These are phyloP conservation scores for Gonium pectorale DNA, from an alignment of 139 green algal genomes.

Conservation along the genomic window DNA sequence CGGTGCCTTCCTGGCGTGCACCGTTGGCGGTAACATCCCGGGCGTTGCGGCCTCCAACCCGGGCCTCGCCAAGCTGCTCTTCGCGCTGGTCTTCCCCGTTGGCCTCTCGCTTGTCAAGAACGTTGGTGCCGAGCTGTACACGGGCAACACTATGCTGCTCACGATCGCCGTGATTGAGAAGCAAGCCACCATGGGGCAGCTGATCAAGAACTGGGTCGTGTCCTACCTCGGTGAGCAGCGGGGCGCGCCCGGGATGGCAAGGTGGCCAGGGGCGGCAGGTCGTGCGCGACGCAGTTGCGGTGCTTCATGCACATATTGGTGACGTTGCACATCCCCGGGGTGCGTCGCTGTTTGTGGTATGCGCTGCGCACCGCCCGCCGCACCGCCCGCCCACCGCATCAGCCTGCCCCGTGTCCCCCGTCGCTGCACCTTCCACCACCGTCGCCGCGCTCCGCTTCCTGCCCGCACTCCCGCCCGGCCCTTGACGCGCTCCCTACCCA, in stretches of 20 bases:
- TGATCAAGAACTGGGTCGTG: slow-evolving; percentile 81
- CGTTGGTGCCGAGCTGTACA: slow-evolving; percentile 90
- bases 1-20: slow-evolving; percentile 34
- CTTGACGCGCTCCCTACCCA: too few relatives aligned
- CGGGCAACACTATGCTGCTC: slow-evolving; percentile 83
- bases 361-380: too few relatives aligned
- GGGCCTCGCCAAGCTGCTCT: slow-evolving; percentile 67
- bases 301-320: too few relatives aligned
- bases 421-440: too few relatives aligned
- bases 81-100: slow-evolving; percentile 76
- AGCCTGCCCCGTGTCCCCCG: not conserved
- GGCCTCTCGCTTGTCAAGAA: slow-evolving; percentile 75
- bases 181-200: slow-evolving; percentile 55
- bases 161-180: slow-evolving; percentile 74
- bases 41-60: slow-evolving; percentile 73
- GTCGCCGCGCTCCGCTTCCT: not conserved
- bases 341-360: too few relatives aligned
- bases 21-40: slow-evolving; percentile 32
- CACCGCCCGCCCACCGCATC: not conserved
- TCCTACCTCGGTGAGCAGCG: slow-evolving; percentile 66
- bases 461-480: too few relatives aligned
- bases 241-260: too few relatives aligned
- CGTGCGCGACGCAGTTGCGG: too few relatives aligned
- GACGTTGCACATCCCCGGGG: too few relatives aligned
- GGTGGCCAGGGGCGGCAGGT: too few relatives aligned